Percentiles rank a stretch among this genome's conserved stretches.
phyloP scores from a whole-genome alignment of 257 asterid species.

The Datura wrightii region DNA sequence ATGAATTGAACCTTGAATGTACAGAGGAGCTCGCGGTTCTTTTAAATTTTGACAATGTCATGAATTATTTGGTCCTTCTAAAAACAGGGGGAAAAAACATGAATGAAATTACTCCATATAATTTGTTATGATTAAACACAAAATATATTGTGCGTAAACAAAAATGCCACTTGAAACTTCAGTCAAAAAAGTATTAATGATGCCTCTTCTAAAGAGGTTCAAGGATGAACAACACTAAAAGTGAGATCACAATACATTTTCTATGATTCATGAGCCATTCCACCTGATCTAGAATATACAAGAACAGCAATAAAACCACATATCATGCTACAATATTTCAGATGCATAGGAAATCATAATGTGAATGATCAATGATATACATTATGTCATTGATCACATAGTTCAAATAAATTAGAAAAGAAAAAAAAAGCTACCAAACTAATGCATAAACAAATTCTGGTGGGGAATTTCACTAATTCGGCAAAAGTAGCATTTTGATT shows the following conservation, averaged over 20 bases:
- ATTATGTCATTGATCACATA: neutral
- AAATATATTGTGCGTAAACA: neutral
- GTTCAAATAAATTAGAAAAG: neutral
- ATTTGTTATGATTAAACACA: neutral
- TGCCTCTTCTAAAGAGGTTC: neutral
- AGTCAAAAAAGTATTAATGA: neutral
- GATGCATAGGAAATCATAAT: neutral
- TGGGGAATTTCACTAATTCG: neutral
- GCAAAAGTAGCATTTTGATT: neutral
- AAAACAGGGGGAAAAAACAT: neutral
- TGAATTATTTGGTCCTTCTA: neutral
- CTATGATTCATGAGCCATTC: neutral
- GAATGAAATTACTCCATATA: constrained; percentile 1
- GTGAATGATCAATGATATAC: neutral
- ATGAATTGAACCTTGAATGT: neutral
- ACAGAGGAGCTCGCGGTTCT: neutral
- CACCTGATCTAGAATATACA: constrained; percentile 28
- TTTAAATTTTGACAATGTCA: neutral
- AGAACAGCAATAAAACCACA: neutral
- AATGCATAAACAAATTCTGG: neutral
- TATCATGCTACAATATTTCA: neutral
- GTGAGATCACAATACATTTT: constrained; percentile 30
- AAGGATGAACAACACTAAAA: neutral
- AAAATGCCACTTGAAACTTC: neutral
- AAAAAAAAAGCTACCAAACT: neutral